Conservation (phyloP, 495 filamentous ascomycete genomes). For the Parathielavia hyrcaniae region DNA sequence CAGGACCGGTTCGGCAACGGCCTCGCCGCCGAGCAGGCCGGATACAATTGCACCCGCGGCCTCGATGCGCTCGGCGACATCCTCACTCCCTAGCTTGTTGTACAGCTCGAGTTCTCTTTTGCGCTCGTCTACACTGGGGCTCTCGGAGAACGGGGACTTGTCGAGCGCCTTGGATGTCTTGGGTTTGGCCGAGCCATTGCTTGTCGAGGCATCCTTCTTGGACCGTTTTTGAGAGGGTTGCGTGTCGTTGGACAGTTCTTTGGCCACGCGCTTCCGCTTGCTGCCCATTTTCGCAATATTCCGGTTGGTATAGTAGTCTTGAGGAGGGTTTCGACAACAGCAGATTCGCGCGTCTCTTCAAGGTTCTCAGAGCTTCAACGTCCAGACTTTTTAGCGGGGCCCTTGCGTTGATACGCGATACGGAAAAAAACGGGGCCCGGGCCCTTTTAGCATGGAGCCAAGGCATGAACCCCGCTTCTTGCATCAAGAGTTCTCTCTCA, state of each 20-base stretch:
- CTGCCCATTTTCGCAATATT: constrained; percentile 29
- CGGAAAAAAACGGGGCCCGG: constrained; percentile 2
- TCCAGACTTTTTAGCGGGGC: constrained; percentile 21
- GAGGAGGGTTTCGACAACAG: background rate
- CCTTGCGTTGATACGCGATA: constrained; percentile 12
- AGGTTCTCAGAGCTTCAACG: background rate
- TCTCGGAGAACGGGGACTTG: constrained; percentile 42
- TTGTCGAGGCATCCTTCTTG: constrained; percentile 29
- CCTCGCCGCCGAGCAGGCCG: constrained; percentile 37
- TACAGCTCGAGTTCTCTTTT: constrained; percentile 47
- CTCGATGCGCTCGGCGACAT: constrained; percentile 43
- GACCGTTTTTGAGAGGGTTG: constrained; percentile 41
- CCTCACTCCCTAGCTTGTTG: constrained; percentile 48
- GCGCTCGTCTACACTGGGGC: constrained; percentile 37
- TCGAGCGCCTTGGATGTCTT: constrained; percentile 33
- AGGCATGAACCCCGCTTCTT: too few relatives aligned
- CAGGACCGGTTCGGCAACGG: constrained; percentile 42
- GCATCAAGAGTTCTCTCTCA: too few relatives aligned
- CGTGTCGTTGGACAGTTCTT: constrained; percentile 29
- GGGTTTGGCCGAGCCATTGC: constrained; percentile 25
- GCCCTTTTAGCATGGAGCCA: background rate
- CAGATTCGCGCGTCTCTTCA: background rate
- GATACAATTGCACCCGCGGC: constrained; percentile 47
- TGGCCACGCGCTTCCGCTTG: constrained; percentile 42
- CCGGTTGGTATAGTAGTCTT: background rate